Evolutionary conservation across 2,329 filamentous ascomycete species (phyloP).

Genomic region (Myriangium duriaei): DNA sequence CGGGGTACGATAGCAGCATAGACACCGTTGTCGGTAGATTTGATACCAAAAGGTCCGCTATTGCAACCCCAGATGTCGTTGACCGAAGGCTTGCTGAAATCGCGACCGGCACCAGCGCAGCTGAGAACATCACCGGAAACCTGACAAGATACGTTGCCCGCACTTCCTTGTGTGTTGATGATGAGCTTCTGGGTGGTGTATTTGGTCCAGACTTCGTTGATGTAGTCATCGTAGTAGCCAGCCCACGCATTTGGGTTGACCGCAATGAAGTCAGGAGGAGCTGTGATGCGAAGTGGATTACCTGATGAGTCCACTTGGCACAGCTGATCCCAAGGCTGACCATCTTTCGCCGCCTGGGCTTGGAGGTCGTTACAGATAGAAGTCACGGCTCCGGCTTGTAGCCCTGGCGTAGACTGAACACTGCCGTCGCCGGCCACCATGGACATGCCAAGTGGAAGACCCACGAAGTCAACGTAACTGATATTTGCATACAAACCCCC

Average conservation of each 20-base stretch:
- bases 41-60: slow-evolving; percentile 45
- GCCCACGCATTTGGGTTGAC: slow-evolving; percentile 27
- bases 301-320: slow-evolving; percentile 29
- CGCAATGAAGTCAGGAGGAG: slow-evolving; percentile 34
- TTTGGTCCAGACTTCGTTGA: slow-evolving; percentile 36
- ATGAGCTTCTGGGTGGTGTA: slow-evolving; percentile 35
- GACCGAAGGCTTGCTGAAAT: slow-evolving; percentile 45
- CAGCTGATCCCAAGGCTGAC: slow-evolving; percentile 49
- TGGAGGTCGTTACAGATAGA: slow-evolving; percentile 42
- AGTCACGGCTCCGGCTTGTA: slow-evolving; percentile 44
- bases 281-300: slow-evolving; percentile 30
- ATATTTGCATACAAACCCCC: slow-evolving; percentile 27
- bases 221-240: slow-evolving; percentile 43
- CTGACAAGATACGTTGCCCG: slow-evolving; percentile 13
- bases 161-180: slow-evolving; percentile 51
- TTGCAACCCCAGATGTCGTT: slow-evolving; percentile 56
- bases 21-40: slow-evolving; percentile 28
- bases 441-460: slow-evolving; percentile 39
- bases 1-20: slow-evolving; percentile 54
- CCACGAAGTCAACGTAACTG: slow-evolving; percentile 17
- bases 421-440: slow-evolving; percentile 36
- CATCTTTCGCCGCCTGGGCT: slow-evolving; percentile 44
- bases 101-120: slow-evolving; percentile 28
- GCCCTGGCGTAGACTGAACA: slow-evolving; percentile 39
- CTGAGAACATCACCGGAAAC: slow-evolving; percentile 32